phyloP scores from a whole-genome alignment of 768 basidiomycete species.

The Mycena capillaripes region DNA sequence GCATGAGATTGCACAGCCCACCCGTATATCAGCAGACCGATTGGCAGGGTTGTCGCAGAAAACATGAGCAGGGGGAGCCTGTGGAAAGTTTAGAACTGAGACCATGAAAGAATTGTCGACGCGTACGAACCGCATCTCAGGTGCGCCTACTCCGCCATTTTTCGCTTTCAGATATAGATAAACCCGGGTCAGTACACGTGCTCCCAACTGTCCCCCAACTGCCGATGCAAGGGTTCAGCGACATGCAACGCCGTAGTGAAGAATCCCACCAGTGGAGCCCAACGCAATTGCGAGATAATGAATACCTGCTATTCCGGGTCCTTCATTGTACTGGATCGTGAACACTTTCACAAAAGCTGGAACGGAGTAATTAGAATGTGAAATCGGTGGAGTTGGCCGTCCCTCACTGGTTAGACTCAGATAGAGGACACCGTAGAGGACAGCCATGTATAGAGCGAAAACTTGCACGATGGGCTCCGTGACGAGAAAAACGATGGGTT shows the following conservation, averaged over 20 bases:
- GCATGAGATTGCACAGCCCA: conserved; percentile 67
- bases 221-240: background rate
- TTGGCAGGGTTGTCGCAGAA: conserved; percentile 65
- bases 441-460: conserved; percentile 69
- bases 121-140: conserved; percentile 61
- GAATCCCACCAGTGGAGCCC: conserved; percentile 60
- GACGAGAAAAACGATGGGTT: conserved; percentile 69
- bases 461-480: conserved; percentile 75
- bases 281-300: conserved; percentile 75
- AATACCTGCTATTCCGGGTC: conserved; percentile 67
- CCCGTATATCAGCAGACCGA: conserved; percentile 73
- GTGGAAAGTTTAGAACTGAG: conserved; percentile 14
- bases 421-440: conserved; percentile 68
- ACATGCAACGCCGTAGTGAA: conserved; percentile 42
- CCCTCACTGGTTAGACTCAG: conserved; percentile 53
- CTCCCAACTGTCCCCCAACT: conserved; percentile 57
- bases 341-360: conserved; percentile 69
- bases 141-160: conserved; percentile 65
- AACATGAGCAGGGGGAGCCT: conserved; percentile 59
- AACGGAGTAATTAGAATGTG: conserved; percentile 5
- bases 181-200: conserved; percentile 60
- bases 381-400: conserved; percentile 1
- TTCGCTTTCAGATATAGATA: conserved; percentile 60
- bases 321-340: conserved; percentile 61
- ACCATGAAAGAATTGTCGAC: background rate